Evolutionary conservation across 306 rosid genomes (phyloP).

Genomic region (Chamaecrista fasciculata): DNA sequence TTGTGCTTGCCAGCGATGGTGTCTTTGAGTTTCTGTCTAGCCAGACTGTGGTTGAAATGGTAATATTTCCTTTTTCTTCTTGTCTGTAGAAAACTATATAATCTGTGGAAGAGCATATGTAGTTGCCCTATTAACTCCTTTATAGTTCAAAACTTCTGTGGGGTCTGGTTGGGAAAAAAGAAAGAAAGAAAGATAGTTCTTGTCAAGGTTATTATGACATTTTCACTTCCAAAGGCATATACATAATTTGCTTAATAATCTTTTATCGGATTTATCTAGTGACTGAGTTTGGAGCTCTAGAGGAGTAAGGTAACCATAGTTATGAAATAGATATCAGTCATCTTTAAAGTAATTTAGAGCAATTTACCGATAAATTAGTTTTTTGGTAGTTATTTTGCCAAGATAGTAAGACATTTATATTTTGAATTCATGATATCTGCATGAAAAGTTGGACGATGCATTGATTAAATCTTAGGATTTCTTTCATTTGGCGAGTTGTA

Average conservation of each 20-base stretch:
- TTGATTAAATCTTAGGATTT: neutral
- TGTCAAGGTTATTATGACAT: conserved; percentile 20
- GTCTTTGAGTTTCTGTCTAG: conserved; percentile 97
- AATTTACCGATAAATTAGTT: neutral
- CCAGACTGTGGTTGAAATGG: conserved; percentile 95
- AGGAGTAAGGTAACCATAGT: neutral
- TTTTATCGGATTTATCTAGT: neutral
- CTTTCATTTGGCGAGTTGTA: neutral
- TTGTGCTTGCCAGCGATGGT: conserved; percentile 95
- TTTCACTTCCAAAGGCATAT: neutral
- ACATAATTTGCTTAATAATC: neutral
- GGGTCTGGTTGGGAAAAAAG: neutral
- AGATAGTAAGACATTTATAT: neutral
- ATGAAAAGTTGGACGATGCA: neutral
- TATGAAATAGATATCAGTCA: neutral
- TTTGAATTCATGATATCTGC: neutral
- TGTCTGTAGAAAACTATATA: conserved; percentile 5
- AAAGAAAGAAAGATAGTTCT: conserved; percentile 16
- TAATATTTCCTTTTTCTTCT: conserved; percentile 37
- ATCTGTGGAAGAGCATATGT: neutral
- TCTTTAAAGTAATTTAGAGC: neutral
- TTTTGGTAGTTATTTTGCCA: neutral
- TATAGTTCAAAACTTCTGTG: conserved; percentile 32
- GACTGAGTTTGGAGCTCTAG: neutral
- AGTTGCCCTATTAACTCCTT: neutral